Evolutionary conservation across 2,329 filamentous ascomycete species (phyloP).

Genomic region (Colletotrichum coccodes): DNA sequence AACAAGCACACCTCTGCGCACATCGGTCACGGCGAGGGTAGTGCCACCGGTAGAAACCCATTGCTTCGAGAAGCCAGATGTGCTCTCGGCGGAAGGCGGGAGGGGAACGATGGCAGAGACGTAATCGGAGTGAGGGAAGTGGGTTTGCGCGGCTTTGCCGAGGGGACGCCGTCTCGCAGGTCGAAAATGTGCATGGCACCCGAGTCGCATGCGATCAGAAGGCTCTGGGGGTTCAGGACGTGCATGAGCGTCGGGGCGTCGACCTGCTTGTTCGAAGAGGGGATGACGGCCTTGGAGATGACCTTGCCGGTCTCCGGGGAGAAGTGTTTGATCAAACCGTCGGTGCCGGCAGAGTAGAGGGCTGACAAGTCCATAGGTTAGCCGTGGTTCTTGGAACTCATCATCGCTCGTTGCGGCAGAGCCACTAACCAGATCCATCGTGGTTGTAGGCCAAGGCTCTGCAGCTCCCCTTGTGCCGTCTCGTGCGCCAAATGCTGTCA

Average conservation of each 20-base stretch:
- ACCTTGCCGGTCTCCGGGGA: slow-evolving; percentile 73
- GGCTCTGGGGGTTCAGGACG: slow-evolving; percentile 84
- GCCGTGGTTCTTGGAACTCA: slow-evolving; percentile 16
- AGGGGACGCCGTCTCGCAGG: slow-evolving; percentile 71
- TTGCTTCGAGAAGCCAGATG: slow-evolving; percentile 90
- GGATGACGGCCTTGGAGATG: slow-evolving; percentile 83
- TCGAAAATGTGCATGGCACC: slow-evolving; percentile 91
- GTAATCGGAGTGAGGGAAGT: slow-evolving; percentile 92
- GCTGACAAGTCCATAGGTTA: slow-evolving; percentile 47
- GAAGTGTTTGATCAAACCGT: slow-evolving; percentile 68
- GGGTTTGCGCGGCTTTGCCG: slow-evolving; percentile 76
- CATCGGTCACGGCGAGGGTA: slow-evolving; percentile 89
- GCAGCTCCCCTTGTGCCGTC: slow-evolving; percentile 94
- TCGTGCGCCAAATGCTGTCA: slow-evolving; percentile 86
- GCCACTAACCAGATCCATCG: slow-evolving; percentile 78
- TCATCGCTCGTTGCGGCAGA: neutral
- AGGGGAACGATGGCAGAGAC: slow-evolving; percentile 88
- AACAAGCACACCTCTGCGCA: slow-evolving; percentile 85
- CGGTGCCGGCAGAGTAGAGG: slow-evolving; percentile 72
- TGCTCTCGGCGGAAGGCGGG: slow-evolving; percentile 81
- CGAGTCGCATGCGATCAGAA: slow-evolving; percentile 91
- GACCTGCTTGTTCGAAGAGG: slow-evolving; percentile 60
- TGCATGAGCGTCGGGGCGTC: slow-evolving; percentile 87
- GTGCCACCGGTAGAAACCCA: slow-evolving; percentile 95
- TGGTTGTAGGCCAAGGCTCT: slow-evolving; percentile 80